These are phyloP conservation scores for Syzygium oleosum DNA, from an alignment of 345 rosid genomes.

Conservation along the genomic window DNA sequence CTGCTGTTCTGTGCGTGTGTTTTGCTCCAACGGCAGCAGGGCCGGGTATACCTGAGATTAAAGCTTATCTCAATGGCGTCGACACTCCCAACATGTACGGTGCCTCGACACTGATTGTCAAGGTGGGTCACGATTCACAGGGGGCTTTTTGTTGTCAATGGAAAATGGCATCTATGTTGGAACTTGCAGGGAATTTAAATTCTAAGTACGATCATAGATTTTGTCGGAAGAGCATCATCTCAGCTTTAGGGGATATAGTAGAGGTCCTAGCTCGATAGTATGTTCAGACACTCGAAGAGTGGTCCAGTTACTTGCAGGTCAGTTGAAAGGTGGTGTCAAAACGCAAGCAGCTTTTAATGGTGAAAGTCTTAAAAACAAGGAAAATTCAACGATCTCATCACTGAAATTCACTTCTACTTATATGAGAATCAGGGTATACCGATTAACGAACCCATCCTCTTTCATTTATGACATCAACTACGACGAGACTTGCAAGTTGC, in stretches of 20 bases:
- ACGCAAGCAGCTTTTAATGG: neutral
- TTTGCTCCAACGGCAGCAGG: constrained; percentile 98
- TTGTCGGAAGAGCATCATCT: neutral
- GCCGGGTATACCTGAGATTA: constrained; percentile 92
- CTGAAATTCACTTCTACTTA: neutral
- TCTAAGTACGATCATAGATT: neutral
- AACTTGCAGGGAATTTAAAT: neutral
- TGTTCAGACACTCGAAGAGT: neutral
- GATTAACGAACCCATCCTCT: neutral
- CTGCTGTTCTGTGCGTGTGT: constrained; percentile 66
- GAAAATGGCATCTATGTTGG: neutral
- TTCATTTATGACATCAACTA: neutral
- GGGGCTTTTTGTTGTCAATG: neutral
- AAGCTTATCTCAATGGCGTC: constrained; percentile 93
- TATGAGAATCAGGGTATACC: neutral
- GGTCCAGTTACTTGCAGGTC: neutral
- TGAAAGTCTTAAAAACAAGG: neutral
- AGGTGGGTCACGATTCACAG: constrained; percentile 28
- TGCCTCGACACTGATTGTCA: constrained; percentile 64
- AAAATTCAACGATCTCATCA: neutral
- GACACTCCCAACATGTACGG: constrained; percentile 94
- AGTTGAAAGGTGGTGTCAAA: neutral
- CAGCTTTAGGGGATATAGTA: neutral
- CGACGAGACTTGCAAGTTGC: neutral
- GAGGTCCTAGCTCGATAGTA: neutral